A percentile compares a stretch with the other conserved stretches of the same genome.
Evolutionary conservation across 2,329 filamentous ascomycete species (phyloP).

Genomic region (Grosmannia clavigera): DNA sequence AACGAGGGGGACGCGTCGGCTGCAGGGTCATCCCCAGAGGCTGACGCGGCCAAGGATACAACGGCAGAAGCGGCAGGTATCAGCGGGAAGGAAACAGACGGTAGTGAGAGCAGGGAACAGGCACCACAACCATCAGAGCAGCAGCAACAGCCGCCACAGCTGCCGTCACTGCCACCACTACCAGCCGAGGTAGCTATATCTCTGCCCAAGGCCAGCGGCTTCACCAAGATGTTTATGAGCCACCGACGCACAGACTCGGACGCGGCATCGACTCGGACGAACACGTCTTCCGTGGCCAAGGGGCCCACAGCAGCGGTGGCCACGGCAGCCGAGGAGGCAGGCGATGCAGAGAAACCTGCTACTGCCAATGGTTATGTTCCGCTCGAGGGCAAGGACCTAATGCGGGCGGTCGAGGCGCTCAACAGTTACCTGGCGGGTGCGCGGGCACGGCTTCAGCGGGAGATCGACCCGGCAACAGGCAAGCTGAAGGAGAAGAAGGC

Average conservation of each 20-base stretch:
- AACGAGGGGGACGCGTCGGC: conserved; percentile 18
- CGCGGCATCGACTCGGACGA: conserved; percentile 38
- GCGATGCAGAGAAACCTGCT: background rate
- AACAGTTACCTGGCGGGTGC: conserved; percentile 83
- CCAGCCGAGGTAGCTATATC: background rate
- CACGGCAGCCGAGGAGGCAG: background rate
- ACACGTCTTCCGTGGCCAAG: conserved; percentile 31
- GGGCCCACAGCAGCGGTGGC: conserved; percentile 13
- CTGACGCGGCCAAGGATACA: background rate
- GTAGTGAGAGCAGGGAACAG: background rate
- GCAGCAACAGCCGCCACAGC: background rate
- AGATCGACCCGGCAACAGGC: conserved; percentile 50
- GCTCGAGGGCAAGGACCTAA: conserved; percentile 72
- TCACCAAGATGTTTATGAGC: conserved; percentile 42
- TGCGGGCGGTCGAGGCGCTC: conserved; percentile 67
- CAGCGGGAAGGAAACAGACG: background rate
- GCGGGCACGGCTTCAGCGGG: conserved; percentile 50
- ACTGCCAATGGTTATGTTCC: conserved; percentile 11
- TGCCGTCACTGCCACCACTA: background rate
- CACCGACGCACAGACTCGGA: conserved; percentile 36
- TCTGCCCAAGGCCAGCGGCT: conserved; percentile 23
- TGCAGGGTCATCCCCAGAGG: conserved; percentile 14
- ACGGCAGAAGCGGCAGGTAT: background rate
- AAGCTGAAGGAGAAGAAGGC: conserved; percentile 42
- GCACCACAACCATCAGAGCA: background rate